Conservation (phyloP, 352 stramenopile genomes). For the Pseudoperonospora humuli region DNA sequence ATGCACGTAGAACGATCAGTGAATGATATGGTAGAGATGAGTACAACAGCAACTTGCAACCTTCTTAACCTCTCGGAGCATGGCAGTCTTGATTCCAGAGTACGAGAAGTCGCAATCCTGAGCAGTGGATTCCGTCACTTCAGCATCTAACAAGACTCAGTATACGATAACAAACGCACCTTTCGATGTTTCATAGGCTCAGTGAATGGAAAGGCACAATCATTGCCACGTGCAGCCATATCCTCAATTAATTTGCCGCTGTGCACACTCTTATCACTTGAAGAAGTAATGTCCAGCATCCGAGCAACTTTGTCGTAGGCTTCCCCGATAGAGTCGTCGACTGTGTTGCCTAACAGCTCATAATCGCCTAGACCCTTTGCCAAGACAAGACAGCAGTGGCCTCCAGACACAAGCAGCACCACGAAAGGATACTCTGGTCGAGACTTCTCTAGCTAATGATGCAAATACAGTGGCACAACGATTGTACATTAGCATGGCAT, state of each 20-base stretch:
- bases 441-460: conserved; percentile 23
- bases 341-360: conserved; percentile 91
- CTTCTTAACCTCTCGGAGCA: conserved; percentile 76
- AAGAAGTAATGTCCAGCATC: conserved; percentile 83
- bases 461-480: neutral
- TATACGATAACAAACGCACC: conserved; percentile 15
- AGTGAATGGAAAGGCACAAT: conserved; percentile 83
- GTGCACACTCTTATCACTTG: conserved; percentile 44
- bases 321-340: conserved; percentile 97
- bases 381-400: conserved; percentile 96
- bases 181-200: conserved; percentile 88
- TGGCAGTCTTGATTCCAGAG: conserved; percentile 96
- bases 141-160: neutral
- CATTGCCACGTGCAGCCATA: conserved; percentile 86
- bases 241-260: conserved; percentile 93
- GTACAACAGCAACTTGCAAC: conserved; percentile 10
- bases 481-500: neutral
- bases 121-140: neutral
- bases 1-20: conserved; percentile 5
- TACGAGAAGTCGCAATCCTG: conserved; percentile 97
- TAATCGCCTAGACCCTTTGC: conserved; percentile 90
- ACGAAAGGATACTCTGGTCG: conserved; percentile 93
- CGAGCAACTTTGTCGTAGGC: conserved; percentile 97
- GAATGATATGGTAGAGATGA: neutral
- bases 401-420: conserved; percentile 95